Percentiles rank a stretch among this genome's conserved stretches.
These are phyloP conservation scores for Phytopythium oedochilum DNA, from an alignment of 352 stramenopile species.

Conservation along the genomic window DNA sequence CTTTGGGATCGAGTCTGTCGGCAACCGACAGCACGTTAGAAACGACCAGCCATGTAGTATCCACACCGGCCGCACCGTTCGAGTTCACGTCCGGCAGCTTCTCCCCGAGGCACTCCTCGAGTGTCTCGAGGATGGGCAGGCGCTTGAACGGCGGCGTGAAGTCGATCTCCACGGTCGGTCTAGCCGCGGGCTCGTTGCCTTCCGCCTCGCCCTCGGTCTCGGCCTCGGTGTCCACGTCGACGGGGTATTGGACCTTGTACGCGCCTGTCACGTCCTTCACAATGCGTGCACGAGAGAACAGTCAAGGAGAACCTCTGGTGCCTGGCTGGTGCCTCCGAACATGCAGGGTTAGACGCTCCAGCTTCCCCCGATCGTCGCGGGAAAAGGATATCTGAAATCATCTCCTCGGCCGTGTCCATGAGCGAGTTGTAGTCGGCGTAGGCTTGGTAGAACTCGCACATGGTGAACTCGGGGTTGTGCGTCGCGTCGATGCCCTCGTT, in stretches of 20 bases:
- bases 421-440: constrained; percentile 99
- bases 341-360: not conserved
- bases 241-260: constrained; percentile 95
- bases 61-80: too few relatives aligned
- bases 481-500: constrained; percentile 98
- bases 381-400: constrained; percentile 87
- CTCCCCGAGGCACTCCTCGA: constrained; percentile 89
- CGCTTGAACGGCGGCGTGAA: constrained; percentile 98
- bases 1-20: constrained; percentile 51
- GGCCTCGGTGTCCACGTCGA: constrained; percentile 42
- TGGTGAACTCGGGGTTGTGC: constrained; percentile 99
- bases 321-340: too few relatives aligned
- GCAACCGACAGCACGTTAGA: too few relatives aligned
- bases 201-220: constrained; percentile 11
- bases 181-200: constrained; percentile 1
- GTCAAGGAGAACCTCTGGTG: not conserved
- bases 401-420: constrained; percentile 97
- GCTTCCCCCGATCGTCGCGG: not conserved
- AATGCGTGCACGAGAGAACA: constrained; percentile 52
- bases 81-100: constrained; percentile 64
- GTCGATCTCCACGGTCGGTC: constrained; percentile 89
- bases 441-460: constrained; percentile 98
- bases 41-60: too few relatives aligned
- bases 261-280: constrained; percentile 96
- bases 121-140: constrained; percentile 94